A percentile compares a stretch with the other conserved stretches of the same genome.
Conservation (phyloP, 495 filamentous ascomycete species). For the Neurospora tetraspora region DNA sequence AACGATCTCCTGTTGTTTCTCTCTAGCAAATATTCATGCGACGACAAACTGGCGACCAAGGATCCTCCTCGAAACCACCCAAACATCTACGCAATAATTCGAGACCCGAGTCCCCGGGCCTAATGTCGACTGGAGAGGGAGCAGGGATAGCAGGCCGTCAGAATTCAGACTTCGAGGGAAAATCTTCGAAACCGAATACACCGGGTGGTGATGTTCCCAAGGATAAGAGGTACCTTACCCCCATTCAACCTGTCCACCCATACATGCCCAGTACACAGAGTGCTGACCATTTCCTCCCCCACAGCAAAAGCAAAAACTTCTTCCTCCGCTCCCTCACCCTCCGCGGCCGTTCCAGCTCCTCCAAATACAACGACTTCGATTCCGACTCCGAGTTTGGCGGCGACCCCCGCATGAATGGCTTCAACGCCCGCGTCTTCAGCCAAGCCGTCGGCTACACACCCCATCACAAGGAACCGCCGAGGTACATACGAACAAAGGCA, state of each 20-base stretch:
- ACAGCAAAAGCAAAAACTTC: slow-evolving; percentile 67
- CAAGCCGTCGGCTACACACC: slow-evolving; percentile 61
- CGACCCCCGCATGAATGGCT: slow-evolving; percentile 63
- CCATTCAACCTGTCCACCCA: background rate
- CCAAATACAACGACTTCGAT: slow-evolving; percentile 40
- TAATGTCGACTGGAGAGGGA: slow-evolving; percentile 9
- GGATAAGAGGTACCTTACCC: slow-evolving; percentile 56
- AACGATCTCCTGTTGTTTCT: background rate
- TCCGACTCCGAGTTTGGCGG: slow-evolving; percentile 59
- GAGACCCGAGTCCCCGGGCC: slow-evolving; percentile 40
- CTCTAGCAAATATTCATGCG: slow-evolving; percentile 64
- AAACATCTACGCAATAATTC: slow-evolving; percentile 51
- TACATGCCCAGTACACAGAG: background rate
- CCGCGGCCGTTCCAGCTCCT: slow-evolving; percentile 44
- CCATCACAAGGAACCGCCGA: slow-evolving; percentile 77
- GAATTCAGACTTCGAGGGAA: slow-evolving; percentile 16
- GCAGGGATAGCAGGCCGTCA: slow-evolving; percentile 20
- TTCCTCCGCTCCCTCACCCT: slow-evolving; percentile 78
- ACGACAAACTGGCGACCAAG: slow-evolving; percentile 57
- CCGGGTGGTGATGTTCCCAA: slow-evolving; percentile 31
- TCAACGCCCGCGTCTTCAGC: slow-evolving; percentile 67
- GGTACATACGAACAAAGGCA: slow-evolving; percentile 77
- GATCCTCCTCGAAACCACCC: slow-evolving; percentile 39
- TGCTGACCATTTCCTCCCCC: slow-evolving; percentile 4
- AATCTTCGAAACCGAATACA: slow-evolving; percentile 8